Evolutionary conservation across 2,329 filamentous ascomycete species (phyloP).

Genomic region (Peltaster fructicola): DNA sequence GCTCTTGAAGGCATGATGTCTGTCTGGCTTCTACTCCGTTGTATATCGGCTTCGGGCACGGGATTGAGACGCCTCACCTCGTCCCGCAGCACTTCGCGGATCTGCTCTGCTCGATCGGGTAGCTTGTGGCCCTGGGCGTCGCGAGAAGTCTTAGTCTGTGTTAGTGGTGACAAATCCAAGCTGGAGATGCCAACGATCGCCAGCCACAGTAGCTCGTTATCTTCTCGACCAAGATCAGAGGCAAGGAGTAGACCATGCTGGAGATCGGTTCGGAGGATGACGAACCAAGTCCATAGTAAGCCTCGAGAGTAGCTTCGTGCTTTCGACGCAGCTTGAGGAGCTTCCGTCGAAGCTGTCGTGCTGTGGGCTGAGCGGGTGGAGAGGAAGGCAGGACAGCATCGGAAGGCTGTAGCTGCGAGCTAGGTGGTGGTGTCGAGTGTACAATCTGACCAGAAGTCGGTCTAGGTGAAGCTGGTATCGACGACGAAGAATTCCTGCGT

Average conservation of each 20-base stretch:
- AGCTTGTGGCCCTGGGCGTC: slow-evolving; percentile 34
- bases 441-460: slow-evolving; percentile 11
- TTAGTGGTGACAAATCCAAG: slow-evolving; percentile 50
- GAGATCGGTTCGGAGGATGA: slow-evolving; percentile 92
- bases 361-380: slow-evolving; percentile 46
- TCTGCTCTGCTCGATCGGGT: slow-evolving; percentile 54
- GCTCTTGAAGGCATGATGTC: slow-evolving; percentile 84
- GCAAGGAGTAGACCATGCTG: slow-evolving; percentile 89
- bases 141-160: slow-evolving; percentile 39
- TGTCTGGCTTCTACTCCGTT: slow-evolving; percentile 42
- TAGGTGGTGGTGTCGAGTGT: slow-evolving; percentile 21
- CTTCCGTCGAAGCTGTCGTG: slow-evolving; percentile 52
- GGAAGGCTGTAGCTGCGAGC: slow-evolving; percentile 24
- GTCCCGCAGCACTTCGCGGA: slow-evolving; percentile 73
- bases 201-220: slow-evolving; percentile 91
- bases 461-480: slow-evolving; percentile 49
- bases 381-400: slow-evolving; percentile 29
- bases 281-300: slow-evolving; percentile 73
- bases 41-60: slow-evolving; percentile 37
- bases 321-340: slow-evolving; percentile 59
- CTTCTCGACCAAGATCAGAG: slow-evolving; percentile 85
- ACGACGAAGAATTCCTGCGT: slow-evolving; percentile 65
- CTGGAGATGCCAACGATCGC: slow-evolving; percentile 91
- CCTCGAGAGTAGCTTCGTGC: slow-evolving; percentile 56
- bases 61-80: slow-evolving; percentile 90